A percentile compares a stretch with the other conserved stretches of the same genome.
Evolutionary conservation across 495 filamentous ascomycete species (phyloP).

Genomic region (Xylaria grammica): DNA sequence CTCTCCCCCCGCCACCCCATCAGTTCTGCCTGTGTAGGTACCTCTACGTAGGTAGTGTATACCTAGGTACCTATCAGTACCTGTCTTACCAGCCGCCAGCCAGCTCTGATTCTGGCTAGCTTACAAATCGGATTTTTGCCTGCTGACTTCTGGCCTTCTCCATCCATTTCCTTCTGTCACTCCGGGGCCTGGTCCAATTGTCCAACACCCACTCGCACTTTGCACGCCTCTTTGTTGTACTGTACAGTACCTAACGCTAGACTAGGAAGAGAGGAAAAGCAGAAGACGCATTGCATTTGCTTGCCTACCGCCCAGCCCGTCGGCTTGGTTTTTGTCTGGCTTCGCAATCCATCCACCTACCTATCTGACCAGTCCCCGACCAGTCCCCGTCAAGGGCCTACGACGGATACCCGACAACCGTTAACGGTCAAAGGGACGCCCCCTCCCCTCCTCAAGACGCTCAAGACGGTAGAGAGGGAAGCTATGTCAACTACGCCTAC

Average conservation of each 20-base stretch:
- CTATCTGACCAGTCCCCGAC: neutral
- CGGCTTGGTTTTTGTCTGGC: neutral
- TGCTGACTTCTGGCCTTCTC: constrained; percentile 6
- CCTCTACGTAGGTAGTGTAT: too few species aligned
- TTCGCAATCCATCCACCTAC: too few species aligned
- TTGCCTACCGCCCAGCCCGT: constrained; percentile 1
- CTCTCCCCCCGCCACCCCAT: constrained; percentile 28
- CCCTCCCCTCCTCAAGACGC: neutral
- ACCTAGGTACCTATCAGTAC: neutral
- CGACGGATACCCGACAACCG: neutral
- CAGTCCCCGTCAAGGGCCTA: neutral
- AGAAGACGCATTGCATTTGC: constrained; percentile 11
- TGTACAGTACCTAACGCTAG: neutral
- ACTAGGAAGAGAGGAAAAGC: neutral
- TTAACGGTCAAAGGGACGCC: neutral
- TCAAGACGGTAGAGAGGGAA: neutral
- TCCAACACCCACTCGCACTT: neutral
- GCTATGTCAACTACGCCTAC: neutral
- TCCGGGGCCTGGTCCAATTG: neutral
- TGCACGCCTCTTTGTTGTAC: neutral
- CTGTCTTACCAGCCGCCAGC: neutral
- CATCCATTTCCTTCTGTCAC: constrained; percentile 18
- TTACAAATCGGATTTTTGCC: constrained; percentile 23
- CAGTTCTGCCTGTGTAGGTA: too few species aligned
- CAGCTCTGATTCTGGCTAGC: constrained; percentile 18